These are phyloP conservation scores for Medakamo hakoo DNA, from an alignment of 139 green algal genomes.

Conservation along the genomic window DNA sequence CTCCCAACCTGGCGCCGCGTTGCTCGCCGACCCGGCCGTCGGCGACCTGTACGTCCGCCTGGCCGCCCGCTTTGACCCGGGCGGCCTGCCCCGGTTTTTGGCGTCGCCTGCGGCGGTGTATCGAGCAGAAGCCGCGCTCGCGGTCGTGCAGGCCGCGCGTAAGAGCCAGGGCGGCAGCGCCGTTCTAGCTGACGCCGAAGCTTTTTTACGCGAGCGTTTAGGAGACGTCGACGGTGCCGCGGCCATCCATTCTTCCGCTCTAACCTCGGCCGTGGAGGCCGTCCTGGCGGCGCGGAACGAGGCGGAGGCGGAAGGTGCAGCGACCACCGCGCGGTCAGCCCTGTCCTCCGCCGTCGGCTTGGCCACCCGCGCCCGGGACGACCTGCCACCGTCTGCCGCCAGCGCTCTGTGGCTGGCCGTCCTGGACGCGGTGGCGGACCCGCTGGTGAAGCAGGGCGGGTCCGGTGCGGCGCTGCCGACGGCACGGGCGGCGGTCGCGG, in stretches of 20 bases:
- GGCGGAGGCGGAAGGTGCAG: background rate
- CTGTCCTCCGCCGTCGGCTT: background rate
- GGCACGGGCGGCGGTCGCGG: background rate
- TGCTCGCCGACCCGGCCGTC: background rate
- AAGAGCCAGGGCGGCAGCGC: too few species aligned
- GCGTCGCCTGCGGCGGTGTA: background rate
- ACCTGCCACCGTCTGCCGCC: background rate
- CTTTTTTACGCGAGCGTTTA: background rate
- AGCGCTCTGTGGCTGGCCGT: background rate
- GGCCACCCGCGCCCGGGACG: too few species aligned
- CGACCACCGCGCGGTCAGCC: too few species aligned
- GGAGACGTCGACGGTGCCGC: background rate
- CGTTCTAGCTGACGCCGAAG: background rate
- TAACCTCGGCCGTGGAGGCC: background rate
- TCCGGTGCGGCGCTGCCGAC: too few species aligned
- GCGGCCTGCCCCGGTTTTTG: background rate
- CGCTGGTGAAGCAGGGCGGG: background rate
- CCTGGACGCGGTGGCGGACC: background rate
- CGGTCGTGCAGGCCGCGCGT: too few species aligned
- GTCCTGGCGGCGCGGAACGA: background rate
- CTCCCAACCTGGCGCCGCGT: too few species aligned
- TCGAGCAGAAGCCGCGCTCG: background rate
- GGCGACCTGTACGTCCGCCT: background rate
- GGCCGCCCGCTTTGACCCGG: background rate
- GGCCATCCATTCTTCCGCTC: background rate